These are phyloP conservation scores for Neltuma alba DNA, from an alignment of 306 rosid species.

Conservation along the genomic window DNA sequence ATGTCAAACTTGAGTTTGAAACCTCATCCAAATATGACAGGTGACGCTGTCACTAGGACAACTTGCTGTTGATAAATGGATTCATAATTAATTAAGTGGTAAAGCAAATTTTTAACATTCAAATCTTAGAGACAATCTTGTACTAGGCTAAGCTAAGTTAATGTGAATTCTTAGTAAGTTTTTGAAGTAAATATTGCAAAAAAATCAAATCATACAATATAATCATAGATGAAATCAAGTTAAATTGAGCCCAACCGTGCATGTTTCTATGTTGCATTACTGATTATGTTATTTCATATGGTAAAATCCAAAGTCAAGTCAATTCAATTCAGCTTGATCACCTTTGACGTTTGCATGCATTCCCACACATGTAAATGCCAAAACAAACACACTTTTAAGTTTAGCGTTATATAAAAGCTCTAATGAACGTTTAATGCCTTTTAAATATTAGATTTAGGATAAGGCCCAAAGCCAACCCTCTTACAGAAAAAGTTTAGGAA, in stretches of 20 bases:
- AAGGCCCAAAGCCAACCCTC: neutral
- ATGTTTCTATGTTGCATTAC: neutral
- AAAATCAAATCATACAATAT: neutral
- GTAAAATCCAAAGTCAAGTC: neutral
- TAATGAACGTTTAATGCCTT: neutral
- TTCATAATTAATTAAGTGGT: neutral
- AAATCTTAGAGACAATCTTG: neutral
- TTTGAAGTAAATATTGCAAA: neutral
- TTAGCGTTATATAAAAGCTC: neutral
- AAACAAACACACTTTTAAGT: too few species aligned
- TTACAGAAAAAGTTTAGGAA: neutral
- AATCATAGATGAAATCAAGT: neutral
- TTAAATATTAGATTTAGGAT: neutral
- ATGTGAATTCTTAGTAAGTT: neutral
- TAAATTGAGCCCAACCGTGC: neutral
- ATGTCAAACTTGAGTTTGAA: too few species aligned
- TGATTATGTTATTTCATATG: neutral
- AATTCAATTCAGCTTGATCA: neutral
- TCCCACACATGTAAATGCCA: too few species aligned
- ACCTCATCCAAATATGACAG: too few species aligned
- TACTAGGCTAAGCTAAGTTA: neutral
- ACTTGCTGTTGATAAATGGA: too few species aligned
- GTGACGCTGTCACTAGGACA: too few species aligned
- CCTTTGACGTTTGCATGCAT: too few species aligned
- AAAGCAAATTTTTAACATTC: neutral